Percentiles rank a stretch among this genome's conserved stretches.
phyloP scores from a whole-genome alignment of 2,329 filamentous ascomycete genomes.

The Parasarocladium wereldwijsianum region DNA sequence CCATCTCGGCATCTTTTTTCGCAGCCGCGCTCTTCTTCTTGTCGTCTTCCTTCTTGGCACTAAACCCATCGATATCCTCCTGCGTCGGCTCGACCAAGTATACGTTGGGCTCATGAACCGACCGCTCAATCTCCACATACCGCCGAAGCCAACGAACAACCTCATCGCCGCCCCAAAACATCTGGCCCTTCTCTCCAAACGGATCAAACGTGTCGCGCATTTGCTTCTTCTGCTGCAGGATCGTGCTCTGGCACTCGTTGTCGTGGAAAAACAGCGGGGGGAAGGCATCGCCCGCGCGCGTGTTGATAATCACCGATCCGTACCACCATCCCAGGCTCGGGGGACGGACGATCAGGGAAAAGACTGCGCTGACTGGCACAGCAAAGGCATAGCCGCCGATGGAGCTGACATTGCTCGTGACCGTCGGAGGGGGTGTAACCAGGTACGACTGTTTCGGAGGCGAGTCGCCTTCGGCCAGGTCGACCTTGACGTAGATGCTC shows the following conservation, averaged over 20 bases:
- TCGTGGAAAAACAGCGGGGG: constrained; percentile 97
- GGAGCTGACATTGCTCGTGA: constrained; percentile 57
- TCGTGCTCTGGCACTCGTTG: constrained; percentile 89
- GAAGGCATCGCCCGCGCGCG: constrained; percentile 78
- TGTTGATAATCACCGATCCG: constrained; percentile 88
- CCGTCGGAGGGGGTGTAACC: constrained; percentile 79
- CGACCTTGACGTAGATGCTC: constrained; percentile 89
- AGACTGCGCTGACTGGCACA: constrained; percentile 78
- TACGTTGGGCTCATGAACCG: constrained; percentile 73
- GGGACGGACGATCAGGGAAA: constrained; percentile 76
- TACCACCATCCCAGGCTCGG: constrained; percentile 98
- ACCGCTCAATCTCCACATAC: constrained; percentile 73
- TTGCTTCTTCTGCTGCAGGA: constrained; percentile 79
- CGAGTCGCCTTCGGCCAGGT: constrained; percentile 66
- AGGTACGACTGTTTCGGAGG: constrained; percentile 79
- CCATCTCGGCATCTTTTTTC: constrained; percentile 59
- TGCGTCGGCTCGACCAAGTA: constrained; percentile 79
- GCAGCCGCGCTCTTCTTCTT: constrained; percentile 18
- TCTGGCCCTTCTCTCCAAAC: constrained; percentile 67
- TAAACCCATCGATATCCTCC: constrained; percentile 72
- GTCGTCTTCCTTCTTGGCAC: constrained; percentile 17
- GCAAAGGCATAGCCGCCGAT: constrained; percentile 81
- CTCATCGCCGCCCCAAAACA: constrained; percentile 98
- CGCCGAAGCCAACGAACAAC: constrained; percentile 78
- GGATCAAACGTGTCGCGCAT: constrained; percentile 79